Evolutionary conservation across 495 filamentous ascomycete genomes (phyloP).

Genomic region (Sphaerosporella brunnea): DNA sequence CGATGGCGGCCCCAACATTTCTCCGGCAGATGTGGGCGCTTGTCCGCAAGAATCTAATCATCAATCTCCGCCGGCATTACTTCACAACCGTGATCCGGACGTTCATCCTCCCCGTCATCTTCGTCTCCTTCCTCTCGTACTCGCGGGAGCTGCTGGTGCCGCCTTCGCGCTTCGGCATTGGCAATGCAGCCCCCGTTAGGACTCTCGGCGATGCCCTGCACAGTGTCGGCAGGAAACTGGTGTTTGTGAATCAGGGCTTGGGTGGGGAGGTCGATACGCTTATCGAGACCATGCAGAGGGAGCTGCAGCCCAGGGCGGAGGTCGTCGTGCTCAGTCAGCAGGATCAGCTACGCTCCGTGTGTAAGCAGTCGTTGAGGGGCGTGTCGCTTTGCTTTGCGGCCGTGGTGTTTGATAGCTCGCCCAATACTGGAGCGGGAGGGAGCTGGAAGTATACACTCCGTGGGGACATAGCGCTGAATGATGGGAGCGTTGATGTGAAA

Average conservation of each 20-base stretch:
- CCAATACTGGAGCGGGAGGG: slow-evolving; percentile 30
- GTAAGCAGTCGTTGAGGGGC: slow-evolving; percentile 49
- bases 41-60: slow-evolving; percentile 53
- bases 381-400: slow-evolving; percentile 58
- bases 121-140: slow-evolving; percentile 49
- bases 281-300: slow-evolving; percentile 41
- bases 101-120: slow-evolving; percentile 51
- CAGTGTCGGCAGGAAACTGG: slow-evolving; percentile 40
- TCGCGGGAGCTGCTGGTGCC: slow-evolving; percentile 52
- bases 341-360: slow-evolving; percentile 41
- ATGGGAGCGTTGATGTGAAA: slow-evolving; percentile 38
- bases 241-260: slow-evolving; percentile 62
- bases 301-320: slow-evolving; percentile 37
- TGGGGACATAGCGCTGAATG: slow-evolving; percentile 45
- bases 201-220: slow-evolving; percentile 42
- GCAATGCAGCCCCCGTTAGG: slow-evolving; percentile 36
- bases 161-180: slow-evolving; percentile 51
- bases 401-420: slow-evolving; percentile 40
- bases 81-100: slow-evolving; percentile 39
- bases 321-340: slow-evolving; percentile 34
- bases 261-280: slow-evolving; percentile 56
- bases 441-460: slow-evolving; percentile 77
- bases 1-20: slow-evolving; percentile 26
- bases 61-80: slow-evolving; percentile 46
- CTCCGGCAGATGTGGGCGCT: slow-evolving; percentile 55